Percentiles rank a stretch among this genome's conserved stretches.
Conservation (phyloP, 2,329 filamentous ascomycete genomes). For the Hypoxylon rubiginosum region DNA sequence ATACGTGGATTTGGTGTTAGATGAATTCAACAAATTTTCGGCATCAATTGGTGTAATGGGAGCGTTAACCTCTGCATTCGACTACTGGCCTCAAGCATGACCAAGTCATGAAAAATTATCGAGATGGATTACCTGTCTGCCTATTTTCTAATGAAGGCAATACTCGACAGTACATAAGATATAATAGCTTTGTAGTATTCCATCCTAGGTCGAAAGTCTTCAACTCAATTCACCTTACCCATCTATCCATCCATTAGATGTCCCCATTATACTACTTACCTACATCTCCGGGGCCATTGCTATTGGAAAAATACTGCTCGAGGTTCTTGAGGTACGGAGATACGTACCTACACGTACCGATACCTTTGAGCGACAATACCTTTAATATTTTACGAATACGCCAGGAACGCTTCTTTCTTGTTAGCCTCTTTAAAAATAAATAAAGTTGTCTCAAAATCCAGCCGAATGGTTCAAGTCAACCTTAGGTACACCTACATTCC, state of each 20-base stretch:
- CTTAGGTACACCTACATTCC: background rate
- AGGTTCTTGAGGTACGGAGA: too few relatives aligned
- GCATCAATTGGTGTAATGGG: constrained; percentile 13
- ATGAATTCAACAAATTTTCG: constrained; percentile 18
- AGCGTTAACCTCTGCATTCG: background rate
- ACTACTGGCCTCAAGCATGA: background rate
- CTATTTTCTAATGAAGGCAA: background rate
- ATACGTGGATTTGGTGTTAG: constrained; percentile 10
- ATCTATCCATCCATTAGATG: too few relatives aligned
- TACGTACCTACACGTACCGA: too few relatives aligned
- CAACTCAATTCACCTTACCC: too few relatives aligned
- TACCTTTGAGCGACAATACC: too few relatives aligned
- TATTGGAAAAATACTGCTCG: too few relatives aligned
- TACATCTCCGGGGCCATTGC: too few relatives aligned
- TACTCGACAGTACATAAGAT: background rate
- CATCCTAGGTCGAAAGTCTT: background rate
- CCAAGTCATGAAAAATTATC: background rate
- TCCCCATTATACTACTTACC: too few relatives aligned
- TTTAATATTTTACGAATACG: too few relatives aligned
- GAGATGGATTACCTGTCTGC: background rate
- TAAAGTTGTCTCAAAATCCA: background rate
- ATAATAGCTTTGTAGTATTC: background rate
- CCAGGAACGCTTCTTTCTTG: too few relatives aligned
- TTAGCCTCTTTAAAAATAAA: too few relatives aligned
- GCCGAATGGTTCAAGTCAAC: background rate